Base-by-base conservation (phyloP, 164 flowering plant species). In the Aristolochia fimbriata region DNA sequence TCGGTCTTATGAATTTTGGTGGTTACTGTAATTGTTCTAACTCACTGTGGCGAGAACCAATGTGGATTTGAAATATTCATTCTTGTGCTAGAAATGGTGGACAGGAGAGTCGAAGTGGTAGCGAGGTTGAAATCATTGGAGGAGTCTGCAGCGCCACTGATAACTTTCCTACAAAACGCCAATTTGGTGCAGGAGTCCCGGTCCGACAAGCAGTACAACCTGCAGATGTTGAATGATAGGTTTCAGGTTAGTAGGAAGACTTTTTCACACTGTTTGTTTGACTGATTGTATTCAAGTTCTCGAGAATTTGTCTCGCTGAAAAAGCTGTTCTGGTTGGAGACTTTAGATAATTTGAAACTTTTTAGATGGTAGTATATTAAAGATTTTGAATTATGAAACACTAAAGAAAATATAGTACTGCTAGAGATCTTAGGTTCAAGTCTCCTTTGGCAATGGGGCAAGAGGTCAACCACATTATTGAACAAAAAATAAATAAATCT, bases 211-310 rank as follows among this genome's bases (percentile, higher is more conserved):
- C 91, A 85, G 63, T 80, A 89, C 63, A 89, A 89, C 74, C 87
- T 92, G 30, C 96, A 89, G 76, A 84, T 92, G 96, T 78, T 92
- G n/a, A 74, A 69, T 33, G 98, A 92, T 0, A 83, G 93, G 7
- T 87, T 83, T 61, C 96, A 92, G 96, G 98, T 87, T 19, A 21
- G 57, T 14, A 37, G 1, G 14, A 47, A n/a, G 19, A 4, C 4
- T 8, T 13, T 0, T 22, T 12, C 12, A 53, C 14, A 16, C 22
- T 7, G 57, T 30, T 13, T 49, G 49, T 60, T 23, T 37, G 12
- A 37, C 43, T 37, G 43, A 6, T 37, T 5, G 4, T 10, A 37
- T 37, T 37, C 7, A 7, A 37, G 43, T 7, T 37, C 12, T 3
- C 8, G 10, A 37, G 43, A 3, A 10, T 37, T 37, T 37, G 8